Base-by-base conservation (phyloP, 2,329 filamentous ascomycete genomes). In the Botryotinia narcissicola region DNA sequence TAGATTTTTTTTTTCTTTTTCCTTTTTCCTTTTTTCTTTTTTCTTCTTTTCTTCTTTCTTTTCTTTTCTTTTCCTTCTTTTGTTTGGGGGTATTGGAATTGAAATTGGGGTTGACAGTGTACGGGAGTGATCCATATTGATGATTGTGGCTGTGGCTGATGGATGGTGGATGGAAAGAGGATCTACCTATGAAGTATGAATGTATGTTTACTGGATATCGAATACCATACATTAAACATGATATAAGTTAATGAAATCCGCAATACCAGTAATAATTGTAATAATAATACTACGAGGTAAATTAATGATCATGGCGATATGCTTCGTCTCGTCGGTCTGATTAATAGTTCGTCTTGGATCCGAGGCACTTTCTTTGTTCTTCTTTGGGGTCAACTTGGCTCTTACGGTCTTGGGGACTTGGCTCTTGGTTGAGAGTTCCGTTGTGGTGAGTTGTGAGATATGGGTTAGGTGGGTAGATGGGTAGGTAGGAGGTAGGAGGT, bases 291-390 rank as follows among this genome's bases (percentile, higher is more conserved):
- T 22, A 25, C 9, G 0, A 48, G 32, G 2, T 32, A 57, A 18
- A 18, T 57, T 20, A 59, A 32, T 32, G 32, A 29, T 9, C 18
- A 59, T 59, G 3, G 54, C 16, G 54, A 32, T 57, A 18, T 59
- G 3, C 16, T 32, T 32, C 32, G 4, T 59, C 32, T 59, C 9
- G 44, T 46, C 8, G 3, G 46, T 48, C 22, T 25, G 10, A 4
- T 25, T 48, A 2, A 35, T 59, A 12, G 29, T 59, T 35, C 16
- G n/a, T 57, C 51, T 32, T 18, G n/a, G 1, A 37, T 40, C 29
- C 29, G 46, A 35, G n/a, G 22, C 35, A 57, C 40, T 40, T 42
- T 68, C 64, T 68, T 54, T 54, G 64, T 68, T 51, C 44, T 68
- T 68, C 20, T 54, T 8, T 16, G 4, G 14, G 25, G 48, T 14